Evolutionary conservation across 345 rosid species (phyloP).

Genomic region (Citrus trifoliata): DNA sequence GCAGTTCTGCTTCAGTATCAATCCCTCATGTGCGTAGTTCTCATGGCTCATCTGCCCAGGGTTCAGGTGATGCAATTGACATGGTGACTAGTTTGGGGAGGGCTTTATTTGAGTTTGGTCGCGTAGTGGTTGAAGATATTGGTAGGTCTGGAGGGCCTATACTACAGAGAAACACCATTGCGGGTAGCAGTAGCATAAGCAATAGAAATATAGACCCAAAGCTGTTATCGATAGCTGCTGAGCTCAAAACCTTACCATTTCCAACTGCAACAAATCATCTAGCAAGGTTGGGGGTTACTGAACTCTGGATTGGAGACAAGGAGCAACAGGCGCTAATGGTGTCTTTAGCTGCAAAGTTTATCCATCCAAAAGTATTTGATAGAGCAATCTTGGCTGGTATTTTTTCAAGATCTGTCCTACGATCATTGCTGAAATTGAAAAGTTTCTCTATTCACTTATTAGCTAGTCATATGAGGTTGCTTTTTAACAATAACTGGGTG

Average conservation of each 20-base stretch:
- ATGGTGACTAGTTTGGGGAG: conserved; percentile 88
- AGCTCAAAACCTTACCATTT: conserved; percentile 78
- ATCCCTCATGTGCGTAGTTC: conserved; percentile 27
- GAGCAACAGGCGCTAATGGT: conserved; percentile 80
- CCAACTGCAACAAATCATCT: conserved; percentile 80
- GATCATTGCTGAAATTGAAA: conserved; percentile 53
- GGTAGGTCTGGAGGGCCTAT: conserved; percentile 62
- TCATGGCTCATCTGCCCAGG: conserved; percentile 34
- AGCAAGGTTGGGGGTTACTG: conserved; percentile 60
- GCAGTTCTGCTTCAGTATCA: conserved; percentile 29
- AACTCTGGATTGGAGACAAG: conserved; percentile 82
- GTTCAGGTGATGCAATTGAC: conserved; percentile 93
- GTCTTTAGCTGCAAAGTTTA: conserved; percentile 68
- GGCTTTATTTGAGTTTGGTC: conserved; percentile 90
- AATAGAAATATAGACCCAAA: conserved; percentile 40
- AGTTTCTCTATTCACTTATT: conserved; percentile 67
- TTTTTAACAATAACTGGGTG: conserved; percentile 81
- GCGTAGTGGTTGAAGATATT: conserved; percentile 90
- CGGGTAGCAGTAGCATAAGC: conserved; percentile 28
- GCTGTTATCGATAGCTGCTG: conserved; percentile 48
- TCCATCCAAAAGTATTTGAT: conserved; percentile 76
- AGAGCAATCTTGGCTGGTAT: conserved; percentile 62
- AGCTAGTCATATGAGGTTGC: conserved; percentile 67
- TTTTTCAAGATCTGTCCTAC: conserved; percentile 50
- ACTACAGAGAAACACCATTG: conserved; percentile 28